These are phyloP conservation scores for Yarrowia alimentaria DNA, from an alignment of 805 yeast species.

Conservation along the genomic window DNA sequence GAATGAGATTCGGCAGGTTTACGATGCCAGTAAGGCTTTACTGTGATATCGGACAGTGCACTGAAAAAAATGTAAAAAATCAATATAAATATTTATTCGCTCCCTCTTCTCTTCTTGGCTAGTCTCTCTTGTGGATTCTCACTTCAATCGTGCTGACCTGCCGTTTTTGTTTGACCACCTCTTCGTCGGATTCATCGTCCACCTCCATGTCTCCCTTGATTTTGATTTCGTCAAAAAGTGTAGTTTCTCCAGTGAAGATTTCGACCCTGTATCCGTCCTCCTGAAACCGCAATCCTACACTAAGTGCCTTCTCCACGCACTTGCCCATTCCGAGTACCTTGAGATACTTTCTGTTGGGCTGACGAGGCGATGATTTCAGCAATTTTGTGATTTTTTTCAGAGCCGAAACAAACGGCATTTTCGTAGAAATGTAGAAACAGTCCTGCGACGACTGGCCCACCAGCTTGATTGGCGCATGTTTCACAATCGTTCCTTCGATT, in stretches of 20 bases:
- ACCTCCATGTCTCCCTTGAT: conserved; percentile 8
- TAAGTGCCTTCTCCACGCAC: conserved; percentile 61
- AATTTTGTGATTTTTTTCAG: conserved; percentile 60
- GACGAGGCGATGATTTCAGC: conserved; percentile 46
- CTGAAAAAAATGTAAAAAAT: no score
- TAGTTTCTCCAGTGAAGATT: conserved; percentile 59
- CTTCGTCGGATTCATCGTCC: conserved; percentile 29
- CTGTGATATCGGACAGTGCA: not conserved
- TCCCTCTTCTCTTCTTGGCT: not conserved
- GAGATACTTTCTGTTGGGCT: conserved; percentile 47
- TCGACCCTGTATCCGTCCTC: conserved; percentile 55
- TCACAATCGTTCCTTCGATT: conserved; percentile 6
- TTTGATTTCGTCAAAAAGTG: conserved; percentile 67
- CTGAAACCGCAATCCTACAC: conserved; percentile 61
- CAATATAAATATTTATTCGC: conserved; percentile 13
- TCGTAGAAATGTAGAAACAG: conserved; percentile 54
- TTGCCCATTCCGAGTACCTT: conserved; percentile 74
- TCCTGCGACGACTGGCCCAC: conserved; percentile 13
- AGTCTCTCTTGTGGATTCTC: conserved; percentile 37
- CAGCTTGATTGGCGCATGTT: conserved; percentile 26
- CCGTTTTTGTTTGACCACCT: conserved; percentile 41
- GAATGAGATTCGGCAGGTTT: conserved; percentile 45
- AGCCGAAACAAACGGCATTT: conserved; percentile 72
- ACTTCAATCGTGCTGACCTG: conserved; percentile 47
- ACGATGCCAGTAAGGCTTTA: conserved; percentile 35